Evolutionary conservation across 106 monocot genomes (phyloP).

Genomic region (Dioscorea zingiberensis): DNA sequence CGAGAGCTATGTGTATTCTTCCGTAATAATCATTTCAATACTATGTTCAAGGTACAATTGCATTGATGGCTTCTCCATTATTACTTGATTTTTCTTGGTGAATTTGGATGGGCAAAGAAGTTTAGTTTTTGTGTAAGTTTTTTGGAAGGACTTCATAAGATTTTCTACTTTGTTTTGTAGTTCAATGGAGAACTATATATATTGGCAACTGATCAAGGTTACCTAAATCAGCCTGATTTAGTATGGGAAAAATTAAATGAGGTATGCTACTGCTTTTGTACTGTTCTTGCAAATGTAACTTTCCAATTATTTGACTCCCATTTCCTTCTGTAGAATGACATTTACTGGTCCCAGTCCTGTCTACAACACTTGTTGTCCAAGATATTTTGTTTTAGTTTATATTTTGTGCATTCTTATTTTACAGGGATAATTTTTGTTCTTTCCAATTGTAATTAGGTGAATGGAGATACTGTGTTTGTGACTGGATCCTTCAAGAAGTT

Average conservation of each 20-base stretch:
- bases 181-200: constrained; percentile 87
- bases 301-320: no score
- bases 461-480: constrained; percentile 92
- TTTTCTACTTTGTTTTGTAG: constrained; percentile 33
- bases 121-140: no score
- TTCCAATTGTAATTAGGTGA: constrained; percentile 50
- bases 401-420: background rate
- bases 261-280: constrained; percentile 38
- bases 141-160: no score
- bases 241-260: constrained; percentile 98
- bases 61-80: no score
- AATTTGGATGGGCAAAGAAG: no score
- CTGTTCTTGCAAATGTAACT: background rate
- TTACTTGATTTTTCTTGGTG: no score
- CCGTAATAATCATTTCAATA: constrained; percentile 98
- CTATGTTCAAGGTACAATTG: constrained; percentile 93
- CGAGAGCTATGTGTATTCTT: constrained; percentile 92
- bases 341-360: no score
- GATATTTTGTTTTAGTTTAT: background rate
- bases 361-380: no score
- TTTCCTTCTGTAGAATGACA: no score
- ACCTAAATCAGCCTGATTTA: constrained; percentile 79
- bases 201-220: constrained; percentile 94
- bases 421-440: background rate
- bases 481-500: constrained; percentile 80